Evolutionary conservation across 441 rosid genomes (phyloP), one percentile per base, ranked within the genome.

Genomic region (Gossypium lobatum): DNA sequence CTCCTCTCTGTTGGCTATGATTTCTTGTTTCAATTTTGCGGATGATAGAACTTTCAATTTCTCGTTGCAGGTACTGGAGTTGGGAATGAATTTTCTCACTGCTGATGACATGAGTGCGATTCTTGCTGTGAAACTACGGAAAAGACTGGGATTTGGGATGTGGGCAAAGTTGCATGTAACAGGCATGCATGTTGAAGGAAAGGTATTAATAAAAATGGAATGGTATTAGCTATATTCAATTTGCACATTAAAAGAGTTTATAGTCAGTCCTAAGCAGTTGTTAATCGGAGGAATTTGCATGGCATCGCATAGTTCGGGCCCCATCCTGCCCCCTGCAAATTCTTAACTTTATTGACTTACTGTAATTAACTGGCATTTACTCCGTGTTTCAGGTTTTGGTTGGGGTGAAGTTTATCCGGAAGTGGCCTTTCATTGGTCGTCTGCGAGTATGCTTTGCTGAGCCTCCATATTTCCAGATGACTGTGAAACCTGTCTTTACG

Each of bases 171-270:
- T 95, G 88, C 97, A 95, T 80, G 73, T 95, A 76, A 95, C 98
- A 59, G 90, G 93, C 80, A 91, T 95, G 93, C 98, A 95, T 84
- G 88, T 95, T 7, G 97, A 91, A 80, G 99, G 99, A 73, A 95
- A 93, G 96, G 99, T 95, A 86, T 26, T 7, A 34, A 50, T 25
- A 65, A 10, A 42, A 21, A 25, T 9, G 23, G 20, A 71, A 37
- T 7, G 26, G 9, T 62, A 62, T 46, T 65, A 23, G 17, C 58
- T 13, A 66, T 10, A 26, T 23, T 60, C 16, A 58, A 23, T n/a
- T 61, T 66, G 13, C 39, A 23, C 3, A 6, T 46, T 55, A 23
- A 46, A 66, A 66, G 21, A 46, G 71, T 42, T 64, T 64, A 8
- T 7, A 1, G 2, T 63, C 11, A 31, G 14, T 63, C 21, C 14